These are phyloP conservation scores for Epithemia pelagica DNA, from an alignment of 108 stramenopile genomes.

Conservation along the genomic window DNA sequence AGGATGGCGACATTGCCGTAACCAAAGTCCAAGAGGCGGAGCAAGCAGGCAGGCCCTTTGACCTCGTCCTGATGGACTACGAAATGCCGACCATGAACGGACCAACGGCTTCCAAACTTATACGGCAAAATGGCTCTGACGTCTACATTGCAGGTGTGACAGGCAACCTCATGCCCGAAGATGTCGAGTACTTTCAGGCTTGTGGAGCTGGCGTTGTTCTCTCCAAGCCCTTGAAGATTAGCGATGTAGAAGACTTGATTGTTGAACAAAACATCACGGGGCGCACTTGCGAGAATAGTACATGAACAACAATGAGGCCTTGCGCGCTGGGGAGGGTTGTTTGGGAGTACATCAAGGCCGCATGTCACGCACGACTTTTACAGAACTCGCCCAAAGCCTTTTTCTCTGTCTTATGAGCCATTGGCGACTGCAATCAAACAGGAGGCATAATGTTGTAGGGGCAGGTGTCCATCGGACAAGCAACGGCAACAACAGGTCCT, in stretches of 20 bases:
- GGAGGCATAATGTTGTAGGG: too few species aligned
- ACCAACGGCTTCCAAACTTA: conserved; percentile 17
- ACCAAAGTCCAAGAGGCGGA: conserved; percentile 11
- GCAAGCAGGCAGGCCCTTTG: conserved; percentile 1
- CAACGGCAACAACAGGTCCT: too few species aligned
- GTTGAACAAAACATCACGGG: conserved; percentile 7
- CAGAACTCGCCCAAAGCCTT: too few species aligned
- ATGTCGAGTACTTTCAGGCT: conserved; percentile 16
- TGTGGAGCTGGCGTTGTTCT: conserved; percentile 22
- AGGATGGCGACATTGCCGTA: conserved; percentile 21
- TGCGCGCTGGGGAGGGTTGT: too few species aligned
- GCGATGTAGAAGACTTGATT: conserved; percentile 16
- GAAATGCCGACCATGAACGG: too few species aligned
- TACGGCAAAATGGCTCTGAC: conserved; percentile 19
- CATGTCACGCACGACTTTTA: too few species aligned
- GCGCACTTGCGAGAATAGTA: too few species aligned
- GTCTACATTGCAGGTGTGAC: conserved; percentile 21
- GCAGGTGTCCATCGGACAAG: too few species aligned
- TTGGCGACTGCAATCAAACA: too few species aligned
- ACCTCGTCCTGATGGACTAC: conserved; percentile 11
- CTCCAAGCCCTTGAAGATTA: conserved; percentile 18
- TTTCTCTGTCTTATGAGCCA: too few species aligned
- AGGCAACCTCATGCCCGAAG: conserved; percentile 24
- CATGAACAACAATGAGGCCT: too few species aligned
- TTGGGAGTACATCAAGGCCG: too few species aligned